These are phyloP conservation scores for Anisodus tanguticus DNA, from an alignment of 257 asterid genomes.

Conservation along the genomic window DNA sequence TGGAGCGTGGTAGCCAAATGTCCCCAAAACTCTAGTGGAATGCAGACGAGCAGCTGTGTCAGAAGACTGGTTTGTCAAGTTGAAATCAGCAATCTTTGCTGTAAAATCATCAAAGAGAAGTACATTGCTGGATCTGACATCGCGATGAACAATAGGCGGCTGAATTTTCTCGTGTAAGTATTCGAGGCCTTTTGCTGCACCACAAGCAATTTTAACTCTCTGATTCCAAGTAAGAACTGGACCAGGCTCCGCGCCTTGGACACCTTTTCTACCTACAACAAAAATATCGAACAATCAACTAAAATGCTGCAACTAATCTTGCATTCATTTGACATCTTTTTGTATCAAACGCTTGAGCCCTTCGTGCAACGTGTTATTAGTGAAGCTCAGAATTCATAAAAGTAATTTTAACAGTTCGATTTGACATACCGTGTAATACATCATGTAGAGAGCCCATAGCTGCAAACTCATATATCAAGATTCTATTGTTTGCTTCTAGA, in stretches of 20 bases:
- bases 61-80: conserved; percentile 82
- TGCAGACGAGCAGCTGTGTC: conserved; percentile 96
- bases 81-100: conserved; percentile 80
- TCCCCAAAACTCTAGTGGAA: conserved; percentile 87
- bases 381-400: background rate
- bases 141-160: conserved; percentile 85
- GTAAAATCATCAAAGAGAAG: conserved; percentile 79
- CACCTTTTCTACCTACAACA: conserved; percentile 78
- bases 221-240: conserved; percentile 80
- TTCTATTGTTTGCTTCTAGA: conserved; percentile 63
- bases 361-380: background rate
- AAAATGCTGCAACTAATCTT: background rate
- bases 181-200: conserved; percentile 90
- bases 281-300: conserved; percentile 1
- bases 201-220: conserved; percentile 84
- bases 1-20: conserved; percentile 93
- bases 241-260: conserved; percentile 96
- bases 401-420: background rate
- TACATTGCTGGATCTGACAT: conserved; percentile 88
- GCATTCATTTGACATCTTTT: background rate
- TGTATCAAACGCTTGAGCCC: background rate
- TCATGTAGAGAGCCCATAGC: conserved; percentile 83
- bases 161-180: conserved; percentile 84
- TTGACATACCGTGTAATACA: conserved; percentile 69
- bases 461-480: conserved; percentile 78